phyloP scores from a whole-genome alignment of 106 monocot genomes.

The Apostasia ramifera region DNA sequence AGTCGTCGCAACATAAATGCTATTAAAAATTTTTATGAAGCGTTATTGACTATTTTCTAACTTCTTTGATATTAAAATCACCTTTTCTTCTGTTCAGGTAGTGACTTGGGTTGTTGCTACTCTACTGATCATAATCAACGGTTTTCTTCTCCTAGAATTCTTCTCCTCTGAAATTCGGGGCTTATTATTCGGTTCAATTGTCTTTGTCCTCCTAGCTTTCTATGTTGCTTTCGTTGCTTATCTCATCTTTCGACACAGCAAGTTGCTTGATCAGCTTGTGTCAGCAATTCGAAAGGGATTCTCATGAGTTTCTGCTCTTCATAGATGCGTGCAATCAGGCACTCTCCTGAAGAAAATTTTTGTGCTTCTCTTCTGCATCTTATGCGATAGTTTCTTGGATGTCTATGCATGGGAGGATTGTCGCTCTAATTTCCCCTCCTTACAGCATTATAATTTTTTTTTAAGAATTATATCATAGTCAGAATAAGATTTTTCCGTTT shows the following conservation, averaged over 20 bases:
- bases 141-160: constrained; percentile 57
- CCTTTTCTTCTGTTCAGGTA: constrained; percentile 19
- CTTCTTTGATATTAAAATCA: not conserved
- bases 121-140: constrained; percentile 57
- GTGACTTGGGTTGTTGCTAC: constrained; percentile 52
- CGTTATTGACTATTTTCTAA: not conserved
- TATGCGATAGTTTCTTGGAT: too few species aligned
- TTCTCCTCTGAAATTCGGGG: constrained; percentile 44
- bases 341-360: too few species aligned
- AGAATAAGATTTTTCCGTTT: too few species aligned
- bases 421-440: too few species aligned
- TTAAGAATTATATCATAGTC: too few species aligned
- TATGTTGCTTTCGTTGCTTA: constrained; percentile 49
- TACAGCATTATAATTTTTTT: too few species aligned
- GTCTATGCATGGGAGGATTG: too few species aligned
- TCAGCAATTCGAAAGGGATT: constrained; percentile 9
- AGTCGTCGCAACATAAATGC: too few species aligned
- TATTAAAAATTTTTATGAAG: too few species aligned
- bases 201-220: constrained; percentile 12
- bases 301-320: not conserved
- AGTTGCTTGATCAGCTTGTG: constrained; percentile 8
- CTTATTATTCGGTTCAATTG: constrained; percentile 9
- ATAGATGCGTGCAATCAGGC: too few species aligned
- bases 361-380: too few species aligned
- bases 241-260: constrained; percentile 30